Evolutionary conservation across 345 rosid species (phyloP), one percentile per base, ranked within the genome.

Genomic region (Linum usitatissimum): DNA sequence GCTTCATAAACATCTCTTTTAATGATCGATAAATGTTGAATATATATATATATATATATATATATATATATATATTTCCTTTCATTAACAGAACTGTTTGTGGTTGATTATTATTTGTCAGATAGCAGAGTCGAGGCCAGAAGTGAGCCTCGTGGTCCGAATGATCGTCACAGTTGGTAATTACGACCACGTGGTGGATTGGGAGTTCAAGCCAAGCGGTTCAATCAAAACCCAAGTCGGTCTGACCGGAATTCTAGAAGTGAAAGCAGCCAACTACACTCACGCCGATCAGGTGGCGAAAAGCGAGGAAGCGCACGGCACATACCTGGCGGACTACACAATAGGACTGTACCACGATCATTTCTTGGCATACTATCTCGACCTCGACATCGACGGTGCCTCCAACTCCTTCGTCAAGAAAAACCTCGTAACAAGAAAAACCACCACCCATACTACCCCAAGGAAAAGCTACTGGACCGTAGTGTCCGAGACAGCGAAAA

Each of bases 181-280:
- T 62, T 75, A 71, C 30, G 78, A 75, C 53, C 58, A 70, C 34
- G 31, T 67, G 30, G 1, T 60, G 1, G 70, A 70, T 12, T 75
- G 72, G 75, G 75, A 75, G 64, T 68, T 75, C 61, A 70, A 64
- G 78, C 78, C 66, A 1, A 60, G 70, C 58, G 78, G 3, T 56
- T 83, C 87, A 30, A 80, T 79, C 74, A 79, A 81, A 59, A 66
- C 71, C 61, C 69, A 81, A 84, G 80, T 80, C 3, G 82, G 85
- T 3, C 38, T 81, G 64, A 80, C 80, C n/a, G 90, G 86, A 51
- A 70, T 80, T 31, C n/a, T 79, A 34, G 80, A 76, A 66, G 79
- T 79, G 38, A 79, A 67, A 42, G 73, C 73, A 7, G 73, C 74
- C 1, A 61, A 53, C 18, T 78, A 76, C 59, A 59, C 60, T 13